These are phyloP conservation scores for Scheffersomyces lignosus DNA, from an alignment of 805 yeast genomes.

Conservation along the genomic window DNA sequence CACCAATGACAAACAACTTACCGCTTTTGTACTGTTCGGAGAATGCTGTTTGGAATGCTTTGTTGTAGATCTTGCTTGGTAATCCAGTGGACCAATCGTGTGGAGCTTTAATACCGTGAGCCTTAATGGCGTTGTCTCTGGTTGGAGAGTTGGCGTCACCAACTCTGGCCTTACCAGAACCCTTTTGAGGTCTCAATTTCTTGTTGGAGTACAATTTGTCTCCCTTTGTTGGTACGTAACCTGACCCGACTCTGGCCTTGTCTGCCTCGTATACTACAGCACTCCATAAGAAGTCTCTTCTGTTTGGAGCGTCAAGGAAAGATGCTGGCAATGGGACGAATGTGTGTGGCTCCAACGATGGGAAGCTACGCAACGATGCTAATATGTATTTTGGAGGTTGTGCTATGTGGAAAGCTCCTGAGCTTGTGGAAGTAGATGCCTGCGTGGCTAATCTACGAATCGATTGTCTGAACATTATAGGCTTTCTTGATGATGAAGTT, in stretches of 20 bases:
- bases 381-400: conserved; percentile 71
- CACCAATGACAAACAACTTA: conserved; percentile 69
- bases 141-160: conserved; percentile 97
- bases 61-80: conserved; percentile 68
- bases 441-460: conserved; percentile 32
- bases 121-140: conserved; percentile 85
- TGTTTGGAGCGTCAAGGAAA: conserved; percentile 71
- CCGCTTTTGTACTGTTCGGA: conserved; percentile 80
- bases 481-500: neutral
- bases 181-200: conserved; percentile 87
- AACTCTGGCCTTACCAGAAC: conserved; percentile 90
- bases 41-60: conserved; percentile 80
- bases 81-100: conserved; percentile 81
- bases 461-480: conserved; percentile 24
- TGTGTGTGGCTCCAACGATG: conserved; percentile 82
- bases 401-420: conserved; percentile 21
- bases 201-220: conserved; percentile 82
- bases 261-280: conserved; percentile 94
- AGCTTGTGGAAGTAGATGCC: conserved; percentile 9
- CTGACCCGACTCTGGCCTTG: conserved; percentile 82
- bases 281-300: conserved; percentile 92
- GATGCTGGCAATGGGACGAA: conserved; percentile 73
- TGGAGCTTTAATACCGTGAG: conserved; percentile 87
- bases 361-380: conserved; percentile 78
- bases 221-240: conserved; percentile 82